Evolutionary conservation across 2,329 filamentous ascomycete genomes (phyloP), one percentile per base, ranked within the genome.

Genomic region (Ramularia endophylla): DNA sequence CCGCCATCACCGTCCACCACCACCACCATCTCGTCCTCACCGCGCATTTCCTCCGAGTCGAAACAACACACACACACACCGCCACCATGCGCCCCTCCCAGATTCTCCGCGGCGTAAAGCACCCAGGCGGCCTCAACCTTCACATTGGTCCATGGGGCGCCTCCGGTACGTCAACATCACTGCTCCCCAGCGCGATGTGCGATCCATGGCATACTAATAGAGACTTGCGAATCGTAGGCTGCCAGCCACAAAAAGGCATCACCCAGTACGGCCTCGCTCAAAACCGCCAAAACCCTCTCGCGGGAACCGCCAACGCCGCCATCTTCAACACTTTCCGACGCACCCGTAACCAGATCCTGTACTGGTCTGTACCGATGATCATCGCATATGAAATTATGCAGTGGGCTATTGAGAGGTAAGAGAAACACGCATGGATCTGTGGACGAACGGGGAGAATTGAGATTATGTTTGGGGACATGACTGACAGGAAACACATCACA

Each of bases 271-370:
- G 82, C 54, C 64, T 98, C 55, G 83, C 86, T 57, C 70, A 84
- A 55, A 97, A 98, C 78, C 83, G 85, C 65, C 90, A 95, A 74
- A 82, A 85, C 61, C 85, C 88, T 51, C 76, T 94, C 55, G 87
- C 87, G 51, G 87, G 86, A 59, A 73, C 83, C 46, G 68, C 76
- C 52, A 72, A 90, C 67, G 85, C 83, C 55, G 90, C 89, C 61
- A 71, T 97, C 73, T 97, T 97, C 83, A 98, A 98, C 79, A 83
- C 80, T 58, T 94, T 85, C 78, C 83, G 92, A 68, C 81, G 92
- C 61, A 85, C 84, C 70, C 82, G 81, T 65, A 68, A 76, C 57
- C 92, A 97, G 75, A 80, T 94, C 56, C 80, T 97, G 57, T 98
- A 89, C 78, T 81, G 89, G 68, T 77, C 82, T 18, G 85, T 92